A percentile compares a stretch with the other conserved stretches of the same genome.
Evolutionary conservation across 192 early-diverging fungal genomes (phyloP).

Genomic region (Haplosporangium gracile): DNA sequence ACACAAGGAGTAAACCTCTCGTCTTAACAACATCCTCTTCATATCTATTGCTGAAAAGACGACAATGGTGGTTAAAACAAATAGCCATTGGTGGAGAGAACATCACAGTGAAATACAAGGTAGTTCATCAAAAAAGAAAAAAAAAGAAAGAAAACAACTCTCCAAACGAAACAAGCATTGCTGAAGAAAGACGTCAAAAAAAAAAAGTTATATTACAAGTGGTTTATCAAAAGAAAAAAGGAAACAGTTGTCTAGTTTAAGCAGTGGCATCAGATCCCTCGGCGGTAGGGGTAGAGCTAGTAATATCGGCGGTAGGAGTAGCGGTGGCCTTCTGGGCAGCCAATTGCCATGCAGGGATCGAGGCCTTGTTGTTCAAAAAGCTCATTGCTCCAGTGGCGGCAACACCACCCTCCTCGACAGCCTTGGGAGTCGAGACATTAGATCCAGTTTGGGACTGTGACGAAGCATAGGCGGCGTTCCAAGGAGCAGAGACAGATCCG

Average conservation of each 20-base stretch:
- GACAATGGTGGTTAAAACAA: too few relatives aligned
- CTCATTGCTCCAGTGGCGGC: constrained; percentile 23
- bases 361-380: constrained; percentile 50
- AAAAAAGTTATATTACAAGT: neutral
- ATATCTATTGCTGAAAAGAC: too few relatives aligned
- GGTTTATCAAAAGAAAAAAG: neutral
- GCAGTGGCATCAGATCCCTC: constrained; percentile 20
- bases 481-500: constrained; percentile 55
- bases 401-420: constrained; percentile 11
- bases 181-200: neutral
- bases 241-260: constrained; percentile 8
- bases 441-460: constrained; percentile 16
- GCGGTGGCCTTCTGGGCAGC: constrained; percentile 47
- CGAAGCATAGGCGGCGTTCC: constrained; percentile 46
- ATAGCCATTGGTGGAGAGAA: too few relatives aligned
- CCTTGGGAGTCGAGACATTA: constrained; percentile 5
- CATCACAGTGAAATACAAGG: too few relatives aligned
- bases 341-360: constrained; percentile 82
- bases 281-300: constrained; percentile 4
- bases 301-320: neutral
- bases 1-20: too few relatives aligned
- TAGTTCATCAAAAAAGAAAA: too few relatives aligned
- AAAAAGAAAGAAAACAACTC: too few relatives aligned
- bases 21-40: too few relatives aligned
- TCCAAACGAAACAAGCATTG: neutral